These are phyloP conservation scores for Hyphodiscus sp. DNA, from an alignment of 2,329 filamentous ascomycete genomes.

Conservation along the genomic window DNA sequence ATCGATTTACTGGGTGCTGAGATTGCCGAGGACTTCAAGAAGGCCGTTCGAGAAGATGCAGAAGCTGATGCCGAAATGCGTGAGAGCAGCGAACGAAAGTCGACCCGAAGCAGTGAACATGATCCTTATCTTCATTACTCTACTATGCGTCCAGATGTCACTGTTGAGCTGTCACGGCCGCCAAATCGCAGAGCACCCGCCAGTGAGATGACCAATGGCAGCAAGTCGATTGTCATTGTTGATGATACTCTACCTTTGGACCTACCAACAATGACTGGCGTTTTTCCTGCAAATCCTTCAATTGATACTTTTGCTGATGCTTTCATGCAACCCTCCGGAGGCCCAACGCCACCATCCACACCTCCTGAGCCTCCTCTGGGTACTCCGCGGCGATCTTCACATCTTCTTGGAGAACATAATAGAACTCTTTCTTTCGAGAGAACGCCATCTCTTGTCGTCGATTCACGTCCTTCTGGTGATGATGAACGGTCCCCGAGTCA, in stretches of 20 bases:
- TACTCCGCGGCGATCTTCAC: conserved; percentile 49
- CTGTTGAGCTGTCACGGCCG: conserved; percentile 15
- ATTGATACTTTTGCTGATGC: conserved; percentile 48
- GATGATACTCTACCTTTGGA: conserved; percentile 43
- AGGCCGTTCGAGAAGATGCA: conserved; percentile 61
- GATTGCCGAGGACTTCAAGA: conserved; percentile 72
- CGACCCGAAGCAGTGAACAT: conserved; percentile 9
- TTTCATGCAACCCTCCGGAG: conserved; percentile 41
- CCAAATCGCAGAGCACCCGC: conserved; percentile 10
- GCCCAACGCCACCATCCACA: conserved; percentile 56
- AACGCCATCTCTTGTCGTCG: conserved; percentile 23
- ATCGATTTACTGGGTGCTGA: conserved; percentile 80
- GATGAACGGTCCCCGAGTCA: conserved; percentile 20
- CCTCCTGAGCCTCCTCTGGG: conserved; percentile 42
- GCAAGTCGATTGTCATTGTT: conserved; percentile 84
- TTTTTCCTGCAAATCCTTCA: conserved; percentile 36
- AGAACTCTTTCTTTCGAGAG: conserved; percentile 30
- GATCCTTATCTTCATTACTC: conserved; percentile 20
- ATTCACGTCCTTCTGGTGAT: conserved; percentile 19
- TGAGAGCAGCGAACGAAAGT: conserved; percentile 21
- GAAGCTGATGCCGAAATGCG: conserved; percentile 32
- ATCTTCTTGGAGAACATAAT: conserved; percentile 41
- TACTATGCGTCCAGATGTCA: conserved; percentile 21
- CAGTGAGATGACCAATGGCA: conserved; percentile 56
- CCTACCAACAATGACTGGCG: conserved; percentile 44